Base-by-base conservation (phyloP, 2,329 filamentous ascomycete genomes). In the Chaetoscypha palmicola region DNA sequence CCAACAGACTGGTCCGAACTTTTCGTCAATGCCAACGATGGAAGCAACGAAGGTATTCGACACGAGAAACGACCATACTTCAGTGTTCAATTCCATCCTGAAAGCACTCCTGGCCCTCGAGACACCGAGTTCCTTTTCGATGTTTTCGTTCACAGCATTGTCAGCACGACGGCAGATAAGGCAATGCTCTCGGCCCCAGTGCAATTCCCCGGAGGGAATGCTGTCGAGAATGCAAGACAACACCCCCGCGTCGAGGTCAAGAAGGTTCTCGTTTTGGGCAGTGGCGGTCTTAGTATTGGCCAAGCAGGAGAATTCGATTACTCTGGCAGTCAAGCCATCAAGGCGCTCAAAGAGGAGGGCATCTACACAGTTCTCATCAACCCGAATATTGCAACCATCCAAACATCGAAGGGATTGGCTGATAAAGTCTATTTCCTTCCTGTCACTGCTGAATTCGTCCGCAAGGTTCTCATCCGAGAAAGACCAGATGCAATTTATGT, bases 381-480 rank as follows among this genome's bases (percentile, higher is more conserved):
- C 70, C 92, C 92, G 46, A 98, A 98, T 64, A 97, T 98, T 63
- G 92, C 92, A 54, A 98, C 92, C 0, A 97, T 97, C 51, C 92
- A 98, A 66, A 98, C 92, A 3, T 97, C 92, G 41, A 96, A 96
- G 70, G 92, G 92, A 53, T 73, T 98, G 41, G 92, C 92, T 11
- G 92, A 98, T 67, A 97, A 97, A 73, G 92, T 98, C 40, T 98
- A 97, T 70, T 98, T 97, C 74, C 73, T 97, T 33, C 92, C 92
- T 1, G 92, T 98, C 63, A 97, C 90, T 49, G 86, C 91, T 46
- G 91, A 97, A 42, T 97, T 96, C 55, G 92, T 98, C 33, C 86
- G 91, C 63, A 97, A 97, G 69, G 90, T 98, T 63, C 97, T 98
- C 62, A 76, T 88, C 63, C 85, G 94, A 60, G 92, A 98, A 70